Base-by-base conservation (phyloP, 192 early-diverging fungal genomes). In the Entomortierella chlamydospora region DNA sequence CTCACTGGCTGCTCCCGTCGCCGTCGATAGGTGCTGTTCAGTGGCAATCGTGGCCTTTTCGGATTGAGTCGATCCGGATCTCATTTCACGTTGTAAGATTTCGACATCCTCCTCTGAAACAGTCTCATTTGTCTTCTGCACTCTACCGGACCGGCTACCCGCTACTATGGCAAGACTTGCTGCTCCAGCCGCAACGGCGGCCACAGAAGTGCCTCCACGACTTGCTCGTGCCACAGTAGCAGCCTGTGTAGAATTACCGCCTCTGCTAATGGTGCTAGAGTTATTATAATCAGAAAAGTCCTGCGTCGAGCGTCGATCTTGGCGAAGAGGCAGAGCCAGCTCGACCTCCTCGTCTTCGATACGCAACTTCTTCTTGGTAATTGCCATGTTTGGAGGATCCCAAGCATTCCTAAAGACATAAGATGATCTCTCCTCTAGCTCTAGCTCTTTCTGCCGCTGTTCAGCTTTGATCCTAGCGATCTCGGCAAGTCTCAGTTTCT, bases 271-370 rank as follows among this genome's bases (percentile, higher is more conserved):
- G 29, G 67, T 39, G 47, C 67, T 37, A 33, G 64, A 50, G 33
- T 53, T 43, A 61, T n/a, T 34, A 31, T 51, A 25, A 3, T n/a
- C 8, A 20, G n/a, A 52, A 22, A 33, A 33, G 8, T 41, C 50
- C 4, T 23, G n/a, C 25, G 52, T 51, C 1, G 58, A 55, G 1
- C 63, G 68, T 3, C 68, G 67, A 34, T 79, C 57, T 18, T 70
- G 68, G 25, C 76, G 76, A 23, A 79, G 53, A 18, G 67, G 76
- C n/a, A 79, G 52, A 1, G 76, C 76, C 22, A 70, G 13, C 22
- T 69, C 68, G n/a, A 79, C 52, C 22, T 79, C 76, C 25, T 79
- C 76, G 34, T 79, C 76, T 28, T 79, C 76, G n/a, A 79, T 79
- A 1, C 76, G 54, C 28, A 79, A 41, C 51, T 79, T 79, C 63